Evolutionary conservation across 75 land plant genomes (phyloP).

Genomic region (Pinus tabuliformis): DNA sequence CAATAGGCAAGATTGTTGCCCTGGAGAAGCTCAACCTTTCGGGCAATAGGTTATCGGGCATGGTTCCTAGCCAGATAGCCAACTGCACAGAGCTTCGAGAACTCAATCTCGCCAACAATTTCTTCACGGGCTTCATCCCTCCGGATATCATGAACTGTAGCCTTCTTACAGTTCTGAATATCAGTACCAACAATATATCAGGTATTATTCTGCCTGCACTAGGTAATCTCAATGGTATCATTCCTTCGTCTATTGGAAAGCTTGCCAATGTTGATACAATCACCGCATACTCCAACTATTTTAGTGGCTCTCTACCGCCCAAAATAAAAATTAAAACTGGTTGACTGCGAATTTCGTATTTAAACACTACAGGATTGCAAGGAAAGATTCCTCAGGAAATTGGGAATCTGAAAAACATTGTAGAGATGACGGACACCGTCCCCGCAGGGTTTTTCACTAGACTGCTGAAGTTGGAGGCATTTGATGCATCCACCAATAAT

Average conservation of each 20-base stretch:
- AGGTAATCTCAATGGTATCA: slow-evolving; percentile 14
- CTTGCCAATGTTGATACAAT: no score
- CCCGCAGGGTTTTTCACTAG: slow-evolving; percentile 21
- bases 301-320: slow-evolving; percentile 30
- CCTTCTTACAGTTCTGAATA: slow-evolving; percentile 33
- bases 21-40: slow-evolving; percentile 40
- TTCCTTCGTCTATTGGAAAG: slow-evolving; percentile 39
- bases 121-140: slow-evolving; percentile 37
- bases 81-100: slow-evolving; percentile 30
- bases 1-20: slow-evolving; percentile 18
- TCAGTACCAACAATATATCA: slow-evolving; percentile 29
- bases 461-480: no score
- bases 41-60: slow-evolving; percentile 38
- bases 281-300: slow-evolving; percentile 17
- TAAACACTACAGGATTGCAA: slow-evolving; percentile 34
- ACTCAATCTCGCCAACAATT: slow-evolving; percentile 47
- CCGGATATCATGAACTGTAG: slow-evolving; percentile 27
- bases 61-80: slow-evolving; percentile 41
- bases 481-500: no score
- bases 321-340: slow-evolving; percentile 30
- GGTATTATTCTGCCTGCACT: slow-evolving; percentile 28
- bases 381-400: slow-evolving; percentile 36
- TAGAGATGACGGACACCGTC: slow-evolving; percentile 28
- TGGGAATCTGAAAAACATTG: slow-evolving; percentile 27
- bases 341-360: slow-evolving; percentile 28